These are phyloP conservation scores for Curvularia hawaiiensis DNA, from an alignment of 2,329 filamentous ascomycete genomes.

Conservation along the genomic window DNA sequence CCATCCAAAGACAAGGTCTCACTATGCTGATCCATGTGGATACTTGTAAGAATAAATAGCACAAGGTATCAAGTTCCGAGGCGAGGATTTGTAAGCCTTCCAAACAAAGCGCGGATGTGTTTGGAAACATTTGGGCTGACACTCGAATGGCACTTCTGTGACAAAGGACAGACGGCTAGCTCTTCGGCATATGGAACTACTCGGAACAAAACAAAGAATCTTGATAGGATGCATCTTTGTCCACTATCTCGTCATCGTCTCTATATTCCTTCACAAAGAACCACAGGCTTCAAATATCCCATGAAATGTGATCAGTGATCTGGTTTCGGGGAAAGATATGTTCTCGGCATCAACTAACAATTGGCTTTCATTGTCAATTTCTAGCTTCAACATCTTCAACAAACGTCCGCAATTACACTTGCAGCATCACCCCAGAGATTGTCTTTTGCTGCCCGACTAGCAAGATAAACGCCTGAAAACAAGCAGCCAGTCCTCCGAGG, in stretches of 20 bases:
- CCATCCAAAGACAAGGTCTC: not conserved
- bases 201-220: constrained; percentile 9
- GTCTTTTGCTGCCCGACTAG: not conserved
- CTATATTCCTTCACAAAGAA: constrained; percentile 7
- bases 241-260: not conserved
- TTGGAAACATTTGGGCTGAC: not conserved
- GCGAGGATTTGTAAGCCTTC: not conserved
- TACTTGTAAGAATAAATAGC: not conserved
- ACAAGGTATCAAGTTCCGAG: not conserved
- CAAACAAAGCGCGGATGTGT: constrained; percentile 6
- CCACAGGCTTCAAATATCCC: not conserved
- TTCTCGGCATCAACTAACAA: not conserved
- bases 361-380: not conserved
- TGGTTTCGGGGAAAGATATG: not conserved
- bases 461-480: not conserved
- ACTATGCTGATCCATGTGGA: not conserved
- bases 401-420: not conserved
- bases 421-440: not conserved
- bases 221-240: constrained; percentile 6
- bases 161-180: constrained; percentile 8
- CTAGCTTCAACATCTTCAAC: not conserved
- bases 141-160: not conserved
- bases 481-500: not conserved
- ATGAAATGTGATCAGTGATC: not conserved
- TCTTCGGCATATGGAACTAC: not conserved